Evolutionary conservation across 2,329 filamentous ascomycete genomes (phyloP).

Genomic region (Talaromyces sp.): DNA sequence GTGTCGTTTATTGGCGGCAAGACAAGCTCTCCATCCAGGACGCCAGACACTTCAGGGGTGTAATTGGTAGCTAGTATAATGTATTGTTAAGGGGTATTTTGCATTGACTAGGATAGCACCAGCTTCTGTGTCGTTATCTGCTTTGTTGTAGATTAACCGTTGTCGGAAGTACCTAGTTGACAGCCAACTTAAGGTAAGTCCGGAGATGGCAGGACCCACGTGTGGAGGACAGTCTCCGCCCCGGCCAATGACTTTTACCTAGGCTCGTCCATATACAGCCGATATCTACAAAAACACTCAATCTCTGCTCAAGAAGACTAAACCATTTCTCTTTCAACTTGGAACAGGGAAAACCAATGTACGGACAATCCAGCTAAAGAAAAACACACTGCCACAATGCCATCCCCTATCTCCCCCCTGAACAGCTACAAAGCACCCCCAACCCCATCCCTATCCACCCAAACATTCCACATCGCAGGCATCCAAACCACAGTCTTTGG

Average conservation of each 20-base stretch:
- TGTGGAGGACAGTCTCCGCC: slow-evolving; percentile 1
- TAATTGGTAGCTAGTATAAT: not conserved
- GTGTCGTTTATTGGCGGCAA: not conserved
- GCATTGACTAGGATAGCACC: no score
- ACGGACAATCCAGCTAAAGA: not conserved
- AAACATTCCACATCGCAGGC: slow-evolving; percentile 67
- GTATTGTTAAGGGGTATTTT: not conserved
- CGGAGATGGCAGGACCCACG: not conserved
- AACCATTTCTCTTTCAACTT: no score
- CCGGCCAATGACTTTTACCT: not conserved
- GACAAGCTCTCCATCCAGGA: not conserved
- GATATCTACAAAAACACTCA: not conserved
- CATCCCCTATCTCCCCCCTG: slow-evolving; percentile 13
- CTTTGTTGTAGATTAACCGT: no score
- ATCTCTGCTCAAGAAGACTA: no score
- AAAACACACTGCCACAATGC: not conserved
- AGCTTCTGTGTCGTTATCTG: no score
- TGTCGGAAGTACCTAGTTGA: not conserved
- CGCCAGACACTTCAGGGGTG: not conserved
- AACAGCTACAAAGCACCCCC: slow-evolving; percentile 12
- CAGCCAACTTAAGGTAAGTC: no score
- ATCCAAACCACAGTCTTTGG: slow-evolving; percentile 77
- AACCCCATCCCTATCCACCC: slow-evolving; percentile 52
- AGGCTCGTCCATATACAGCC: not conserved
- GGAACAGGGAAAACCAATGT: not conserved